Evolutionary conservation across 148 eudicot genomes (phyloP).

Genomic region (Cornus controversa): DNA sequence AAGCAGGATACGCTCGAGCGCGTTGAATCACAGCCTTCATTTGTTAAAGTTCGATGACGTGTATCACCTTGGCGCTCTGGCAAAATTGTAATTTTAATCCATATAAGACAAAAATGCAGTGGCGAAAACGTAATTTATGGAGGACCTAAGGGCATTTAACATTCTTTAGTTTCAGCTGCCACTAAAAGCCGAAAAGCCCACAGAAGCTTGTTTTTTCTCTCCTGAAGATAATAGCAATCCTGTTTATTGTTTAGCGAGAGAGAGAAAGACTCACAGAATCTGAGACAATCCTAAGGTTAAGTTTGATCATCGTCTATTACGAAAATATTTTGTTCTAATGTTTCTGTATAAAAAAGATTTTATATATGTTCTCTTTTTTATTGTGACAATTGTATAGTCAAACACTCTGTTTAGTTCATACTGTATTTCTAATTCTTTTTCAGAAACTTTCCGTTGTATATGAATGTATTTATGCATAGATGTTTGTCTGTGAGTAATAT

Average conservation of each 20-base stretch:
- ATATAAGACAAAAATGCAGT: neutral
- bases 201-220: neutral
- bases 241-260: neutral
- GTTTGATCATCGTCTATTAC: neutral
- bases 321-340: neutral
- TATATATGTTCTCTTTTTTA: too few relatives aligned
- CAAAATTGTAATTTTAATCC: neutral
- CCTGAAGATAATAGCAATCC: constrained; percentile 1
- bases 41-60: neutral
- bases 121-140: neutral
- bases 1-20: neutral
- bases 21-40: neutral
- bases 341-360: neutral
- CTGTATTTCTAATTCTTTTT: too few relatives aligned
- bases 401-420: neutral
- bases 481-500: neutral
- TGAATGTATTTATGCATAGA: neutral
- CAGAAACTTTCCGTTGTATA: too few relatives aligned
- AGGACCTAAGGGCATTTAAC: neutral
- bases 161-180: neutral
- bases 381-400: neutral
- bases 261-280: neutral
- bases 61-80: neutral
- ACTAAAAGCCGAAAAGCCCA: neutral
- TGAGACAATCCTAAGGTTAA: neutral